Evolutionary conservation across 2,329 filamentous ascomycete genomes (phyloP).

Genomic region (Trichoderma sp.): DNA sequence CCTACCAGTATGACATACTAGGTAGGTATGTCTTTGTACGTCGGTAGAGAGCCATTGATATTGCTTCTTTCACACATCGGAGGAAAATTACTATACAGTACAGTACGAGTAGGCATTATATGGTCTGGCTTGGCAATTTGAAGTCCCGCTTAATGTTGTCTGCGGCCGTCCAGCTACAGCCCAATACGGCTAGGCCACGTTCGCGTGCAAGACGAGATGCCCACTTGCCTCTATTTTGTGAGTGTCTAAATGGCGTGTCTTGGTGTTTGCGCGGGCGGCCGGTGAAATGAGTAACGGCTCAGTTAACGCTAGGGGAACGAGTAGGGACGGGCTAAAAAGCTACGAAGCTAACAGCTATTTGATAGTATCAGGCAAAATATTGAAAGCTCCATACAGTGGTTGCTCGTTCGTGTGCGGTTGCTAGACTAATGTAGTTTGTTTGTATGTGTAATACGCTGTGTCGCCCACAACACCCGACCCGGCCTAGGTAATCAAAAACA

Average conservation of each 20-base stretch:
- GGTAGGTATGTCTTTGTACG: neutral
- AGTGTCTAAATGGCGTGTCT: neutral
- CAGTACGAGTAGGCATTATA: neutral
- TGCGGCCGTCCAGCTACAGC: neutral
- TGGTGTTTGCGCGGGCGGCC: neutral
- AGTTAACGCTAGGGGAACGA: neutral
- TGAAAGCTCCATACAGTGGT: neutral
- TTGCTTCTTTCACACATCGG: neutral
- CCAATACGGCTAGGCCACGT: constrained; percentile 14
- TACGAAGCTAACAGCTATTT: neutral
- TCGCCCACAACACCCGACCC: neutral
- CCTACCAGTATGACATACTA: neutral
- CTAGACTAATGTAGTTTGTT: neutral
- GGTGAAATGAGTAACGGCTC: neutral
- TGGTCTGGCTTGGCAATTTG: neutral
- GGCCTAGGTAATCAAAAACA: neutral
- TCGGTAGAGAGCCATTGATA: neutral
- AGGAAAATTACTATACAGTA: neutral
- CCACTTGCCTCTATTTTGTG: neutral
- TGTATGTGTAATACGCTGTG: neutral
- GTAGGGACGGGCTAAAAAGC: neutral
- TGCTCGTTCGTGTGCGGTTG: neutral
- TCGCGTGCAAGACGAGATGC: neutral
- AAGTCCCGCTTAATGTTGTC: neutral
- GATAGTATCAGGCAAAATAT: neutral